Conservation (phyloP, 306 rosid species). For the Begonia fuchsioides region DNA sequence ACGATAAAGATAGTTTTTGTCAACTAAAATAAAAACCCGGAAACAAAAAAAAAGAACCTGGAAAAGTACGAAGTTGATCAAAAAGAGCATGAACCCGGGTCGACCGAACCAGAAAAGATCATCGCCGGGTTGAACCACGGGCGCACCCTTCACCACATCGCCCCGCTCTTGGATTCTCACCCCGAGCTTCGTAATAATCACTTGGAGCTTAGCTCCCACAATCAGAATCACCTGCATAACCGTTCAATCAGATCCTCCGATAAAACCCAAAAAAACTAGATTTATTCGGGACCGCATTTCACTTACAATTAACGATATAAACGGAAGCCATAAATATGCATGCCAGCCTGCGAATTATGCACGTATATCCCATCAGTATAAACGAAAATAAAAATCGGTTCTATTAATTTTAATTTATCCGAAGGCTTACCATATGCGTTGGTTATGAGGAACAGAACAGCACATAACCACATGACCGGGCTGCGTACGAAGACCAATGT, state of each 20-base stretch:
- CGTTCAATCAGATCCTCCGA: not conserved
- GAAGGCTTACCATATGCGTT: constrained; percentile 16
- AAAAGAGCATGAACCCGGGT: constrained; percentile 44
- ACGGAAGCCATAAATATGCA: constrained; percentile 69
- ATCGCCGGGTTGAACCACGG: constrained; percentile 57
- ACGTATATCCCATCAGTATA: too few species aligned
- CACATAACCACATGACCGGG: constrained; percentile 62
- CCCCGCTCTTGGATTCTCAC: constrained; percentile 54
- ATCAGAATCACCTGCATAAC: constrained; percentile 40
- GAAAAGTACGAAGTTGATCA: constrained; percentile 61
- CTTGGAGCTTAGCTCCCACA: constrained; percentile 68
- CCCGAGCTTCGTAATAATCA: constrained; percentile 64
- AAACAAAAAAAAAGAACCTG: constrained; percentile 23
- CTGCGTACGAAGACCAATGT: constrained; percentile 27
- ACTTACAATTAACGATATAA: constrained; percentile 62
- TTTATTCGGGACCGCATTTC: not conserved
- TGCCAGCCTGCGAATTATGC: constrained; percentile 29
- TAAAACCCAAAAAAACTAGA: too few species aligned
- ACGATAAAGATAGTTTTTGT: too few species aligned
- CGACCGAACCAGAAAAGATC: constrained; percentile 68
- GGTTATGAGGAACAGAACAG: constrained; percentile 48
- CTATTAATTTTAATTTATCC: too few species aligned
- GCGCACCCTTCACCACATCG: constrained; percentile 59
- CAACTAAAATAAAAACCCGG: too few species aligned
- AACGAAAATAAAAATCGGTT: too few species aligned